Base-by-base conservation (phyloP, 208 protist genomes). In the Ichthyophonus hoferi region DNA sequence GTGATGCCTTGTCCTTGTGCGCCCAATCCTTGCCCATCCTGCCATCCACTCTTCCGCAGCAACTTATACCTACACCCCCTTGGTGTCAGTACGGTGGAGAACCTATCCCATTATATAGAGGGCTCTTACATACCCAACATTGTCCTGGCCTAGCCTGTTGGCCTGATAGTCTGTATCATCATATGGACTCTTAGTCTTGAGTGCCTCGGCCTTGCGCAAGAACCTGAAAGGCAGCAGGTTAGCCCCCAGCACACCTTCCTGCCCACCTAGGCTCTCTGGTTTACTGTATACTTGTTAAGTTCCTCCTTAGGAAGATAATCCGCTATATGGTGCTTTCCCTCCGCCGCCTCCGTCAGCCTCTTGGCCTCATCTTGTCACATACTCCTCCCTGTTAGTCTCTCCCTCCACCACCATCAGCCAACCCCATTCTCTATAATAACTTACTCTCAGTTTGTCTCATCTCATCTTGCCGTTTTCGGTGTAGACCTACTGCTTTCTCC, bases 221-320 rank as follows among this genome's bases (percentile, higher is more conserved):
- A 82, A 77, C 79, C 79, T 41, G 38, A n/a, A 17, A 83, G 35
- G 7, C n/a, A 33, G 35, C n/a, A n/a, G n/a, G n/a, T n/a, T n/a
- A n/a, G n/a, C n/a, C 38, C 7, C 79, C 79, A 7, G 24, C 79
- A 83, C 79, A 42, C 24, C 79, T 24, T 37, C 79, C 79, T 17
- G 24, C 79, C 79, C 34, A 7, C 34, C 79, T 24, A 83, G 14
- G 24, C 79, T n/a, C 38, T 31, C 79, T 31, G 7, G 35, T 24
- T 24, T 24, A 83, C 82, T n/a, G n/a, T n/a, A 3, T 58, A n/a
- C 76, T 58, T 83, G n/a, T 89, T 76, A 24, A 86, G 39, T 79
- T 89, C 87, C n/a, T 86, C 87, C 37, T 83, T 88, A 17, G 50
- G 77, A 14, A 88, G 50, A 40, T 88, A 83, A 41, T 88, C 50